phyloP scores from a whole-genome alignment of 495 filamentous ascomycete genomes.

The Astrothelium macrocarpum region DNA sequence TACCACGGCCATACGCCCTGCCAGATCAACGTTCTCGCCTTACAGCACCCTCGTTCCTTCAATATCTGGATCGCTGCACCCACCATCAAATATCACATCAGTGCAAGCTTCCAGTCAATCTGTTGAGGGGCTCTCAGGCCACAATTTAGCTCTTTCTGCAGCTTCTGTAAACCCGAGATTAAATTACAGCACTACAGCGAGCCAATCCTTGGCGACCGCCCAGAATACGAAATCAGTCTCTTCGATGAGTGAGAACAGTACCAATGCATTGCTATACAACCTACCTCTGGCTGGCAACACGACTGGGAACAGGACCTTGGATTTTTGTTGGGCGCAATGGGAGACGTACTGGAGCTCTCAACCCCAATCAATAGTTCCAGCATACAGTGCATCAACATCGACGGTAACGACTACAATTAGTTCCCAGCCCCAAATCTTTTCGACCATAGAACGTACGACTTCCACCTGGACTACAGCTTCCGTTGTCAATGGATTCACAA shows the following conservation, averaged over 20 bases:
- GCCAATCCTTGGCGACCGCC: neutral
- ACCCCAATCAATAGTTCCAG: neutral
- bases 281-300: neutral
- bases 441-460: neutral
- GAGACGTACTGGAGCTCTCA: constrained; percentile 1
- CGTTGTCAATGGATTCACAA: neutral
- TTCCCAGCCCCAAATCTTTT: neutral
- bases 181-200: neutral
- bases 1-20: neutral
- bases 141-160: neutral
- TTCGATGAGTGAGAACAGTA: neutral
- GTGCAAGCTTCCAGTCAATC: neutral
- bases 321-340: constrained; percentile 2
- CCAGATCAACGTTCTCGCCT: neutral
- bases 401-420: neutral
- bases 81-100: neutral
- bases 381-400: neutral
- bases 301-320: constrained; percentile 2
- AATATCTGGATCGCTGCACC: neutral
- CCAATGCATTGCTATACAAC: neutral
- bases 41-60: neutral
- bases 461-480: neutral
- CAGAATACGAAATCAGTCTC: neutral
- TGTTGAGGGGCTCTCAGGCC: neutral
- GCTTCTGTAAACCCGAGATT: neutral